Conservation (phyloP, 164 flowering plant species). For the Euptelea pleiosperma region DNA sequence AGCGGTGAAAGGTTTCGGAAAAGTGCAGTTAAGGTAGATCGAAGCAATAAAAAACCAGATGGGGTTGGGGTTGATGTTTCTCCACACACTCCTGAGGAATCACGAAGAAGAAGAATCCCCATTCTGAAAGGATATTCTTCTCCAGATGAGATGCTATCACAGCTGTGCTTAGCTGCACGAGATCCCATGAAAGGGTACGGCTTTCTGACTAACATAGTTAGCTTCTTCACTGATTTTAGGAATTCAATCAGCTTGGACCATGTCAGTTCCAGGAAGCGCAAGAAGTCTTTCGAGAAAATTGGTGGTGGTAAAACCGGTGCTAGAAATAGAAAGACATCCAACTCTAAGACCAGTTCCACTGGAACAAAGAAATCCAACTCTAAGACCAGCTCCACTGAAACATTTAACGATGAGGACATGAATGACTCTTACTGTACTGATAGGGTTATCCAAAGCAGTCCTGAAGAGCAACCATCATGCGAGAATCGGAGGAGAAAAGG, state of each 20-base stretch:
- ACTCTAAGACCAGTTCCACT: constrained; percentile 14
- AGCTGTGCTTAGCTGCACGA: constrained; percentile 47
- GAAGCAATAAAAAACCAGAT: constrained; percentile 10
- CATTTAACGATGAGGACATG: constrained; percentile 27
- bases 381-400: constrained; percentile 23
- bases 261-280: constrained; percentile 12
- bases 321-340: constrained; percentile 13
- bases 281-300: constrained; percentile 11
- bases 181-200: constrained; percentile 40
- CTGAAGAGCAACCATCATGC: constrained; percentile 32
- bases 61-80: not conserved
- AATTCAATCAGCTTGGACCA: constrained; percentile 28
- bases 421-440: constrained; percentile 47
- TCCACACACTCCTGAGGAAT: constrained; percentile 11
- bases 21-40: constrained; percentile 15
- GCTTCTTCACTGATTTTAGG: constrained; percentile 51
- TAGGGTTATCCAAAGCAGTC: constrained; percentile 28
- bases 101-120: constrained; percentile 10
- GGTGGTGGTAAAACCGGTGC: constrained; percentile 14
- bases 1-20: constrained; percentile 15
- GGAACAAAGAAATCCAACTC: constrained; percentile 21
- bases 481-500: constrained; percentile 19
- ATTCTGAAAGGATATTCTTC: constrained; percentile 24
- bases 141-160: constrained; percentile 44
- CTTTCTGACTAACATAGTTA: constrained; percentile 18